Evolutionary conservation across 305 asterid species (phyloP), one percentile per base, ranked within the genome.

Genomic region (Galium porrigens): DNA sequence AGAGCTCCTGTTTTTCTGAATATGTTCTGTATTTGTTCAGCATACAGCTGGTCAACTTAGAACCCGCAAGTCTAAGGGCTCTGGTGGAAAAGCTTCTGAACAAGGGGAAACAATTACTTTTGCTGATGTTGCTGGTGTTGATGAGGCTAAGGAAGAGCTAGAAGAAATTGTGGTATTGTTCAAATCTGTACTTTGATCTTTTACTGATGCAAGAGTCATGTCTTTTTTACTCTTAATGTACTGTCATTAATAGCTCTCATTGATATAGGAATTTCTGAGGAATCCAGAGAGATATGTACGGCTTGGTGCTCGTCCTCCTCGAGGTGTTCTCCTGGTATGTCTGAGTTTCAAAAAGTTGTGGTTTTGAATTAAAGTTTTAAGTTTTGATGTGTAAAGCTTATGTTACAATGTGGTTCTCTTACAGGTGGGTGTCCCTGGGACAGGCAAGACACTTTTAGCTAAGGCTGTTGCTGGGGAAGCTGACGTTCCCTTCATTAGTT

Each of bases 381-480:
- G 2, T 63, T 72, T 63, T 63, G 71, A 64, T 65, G 15, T 49
- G 29, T 70, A 37, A 51, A 61, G 39, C 22, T 52, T 68, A 58
- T 51, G 63, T 63, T 64, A 5, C 70, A 65, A 61, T 68, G 59
- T 73, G 60, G 57, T 75, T 67, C 44, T 81, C 65, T 73, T 68
- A 42, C 79, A 92, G 99, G 96, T 94, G 49, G 99, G 97, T 76
- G 92, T 87, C 49, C 99, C 97, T 2, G 99, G 99, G 82, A 94
- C 99, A 60, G 99, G 99, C 73, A 90, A 90, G 85, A 94, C 99
- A 72, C 95, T 94, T 70, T 70, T 94, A 73, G 99, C 99, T 52
- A 94, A 94, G 82, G 99, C 99, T 63, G 96, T 94, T 57, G 97
- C 99, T 37, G 99, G 99, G 57, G 99, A 92, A 81, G 97, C 99